Percentiles rank a stretch among this genome's conserved stretches.
Conservation (phyloP, 1,139 yeast species). For the Blastobotrys proliferans region DNA sequence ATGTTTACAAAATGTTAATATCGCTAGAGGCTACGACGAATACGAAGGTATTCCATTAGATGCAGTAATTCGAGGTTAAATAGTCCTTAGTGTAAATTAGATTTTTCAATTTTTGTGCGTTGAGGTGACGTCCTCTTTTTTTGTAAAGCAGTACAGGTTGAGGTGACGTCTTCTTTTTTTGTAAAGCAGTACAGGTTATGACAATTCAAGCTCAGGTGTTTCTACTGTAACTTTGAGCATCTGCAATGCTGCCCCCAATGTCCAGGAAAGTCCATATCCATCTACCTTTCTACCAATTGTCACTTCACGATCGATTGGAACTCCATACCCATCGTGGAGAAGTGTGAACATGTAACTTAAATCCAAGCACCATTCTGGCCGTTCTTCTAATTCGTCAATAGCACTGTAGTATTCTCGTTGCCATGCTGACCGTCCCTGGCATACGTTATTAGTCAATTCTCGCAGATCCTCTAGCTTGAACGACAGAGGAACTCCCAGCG, state of each 20-base stretch:
- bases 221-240: conserved; percentile 42
- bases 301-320: conserved; percentile 76
- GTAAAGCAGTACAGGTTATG: neutral
- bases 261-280: conserved; percentile 88
- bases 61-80: conserved; percentile 26
- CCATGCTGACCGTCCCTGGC: conserved; percentile 77
- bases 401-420: conserved; percentile 52
- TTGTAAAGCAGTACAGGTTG: too few species aligned
- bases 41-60: conserved; percentile 82
- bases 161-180: neutral
- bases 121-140: neutral
- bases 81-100: neutral
- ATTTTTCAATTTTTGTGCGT: neutral
- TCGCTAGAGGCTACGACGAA: conserved; percentile 86
- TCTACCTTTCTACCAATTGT: conserved; percentile 79
- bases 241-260: conserved; percentile 89
- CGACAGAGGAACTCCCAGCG: conserved; percentile 79
- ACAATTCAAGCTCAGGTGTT: conserved; percentile 6
- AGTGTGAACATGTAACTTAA: conserved; percentile 78
- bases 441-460: conserved; percentile 70
- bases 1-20: conserved; percentile 91
- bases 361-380: conserved; percentile 89
- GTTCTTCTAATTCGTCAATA: conserved; percentile 54
- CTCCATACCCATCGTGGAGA: conserved; percentile 89
- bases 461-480: conserved; percentile 72